A percentile compares a stretch with the other conserved stretches of the same genome.
Evolutionary conservation across 2,329 filamentous ascomycete genomes (phyloP).

Genomic region (Talaromyces sp.): DNA sequence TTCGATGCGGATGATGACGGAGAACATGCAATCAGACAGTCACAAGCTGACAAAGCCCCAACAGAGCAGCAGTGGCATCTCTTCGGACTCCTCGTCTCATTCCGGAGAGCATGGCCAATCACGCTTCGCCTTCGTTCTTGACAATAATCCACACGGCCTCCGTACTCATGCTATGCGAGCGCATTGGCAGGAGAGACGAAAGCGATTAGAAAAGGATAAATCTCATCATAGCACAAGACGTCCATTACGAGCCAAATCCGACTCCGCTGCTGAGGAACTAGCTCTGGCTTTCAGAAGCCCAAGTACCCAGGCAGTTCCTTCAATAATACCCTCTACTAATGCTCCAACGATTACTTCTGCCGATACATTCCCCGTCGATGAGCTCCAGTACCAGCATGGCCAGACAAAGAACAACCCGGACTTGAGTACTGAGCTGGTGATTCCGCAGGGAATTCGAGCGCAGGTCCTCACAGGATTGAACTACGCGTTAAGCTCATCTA

Average conservation of each 20-base stretch:
- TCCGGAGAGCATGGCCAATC: not conserved
- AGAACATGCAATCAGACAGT: not conserved
- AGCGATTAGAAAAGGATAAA: constrained; percentile 13
- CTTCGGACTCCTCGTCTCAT: not conserved
- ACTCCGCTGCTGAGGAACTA: not conserved
- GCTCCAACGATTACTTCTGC: not conserved
- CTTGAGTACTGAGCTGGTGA: not conserved
- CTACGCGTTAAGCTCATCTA: constrained; percentile 27
- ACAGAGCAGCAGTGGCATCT: not conserved
- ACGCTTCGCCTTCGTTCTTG: constrained; percentile 25
- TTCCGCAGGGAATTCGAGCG: not conserved
- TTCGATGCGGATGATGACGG: not conserved
- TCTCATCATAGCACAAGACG: not conserved
- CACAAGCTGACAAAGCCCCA: not conserved
- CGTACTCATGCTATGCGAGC: constrained; percentile 40
- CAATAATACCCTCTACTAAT: not conserved
- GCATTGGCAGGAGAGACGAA: constrained; percentile 34
- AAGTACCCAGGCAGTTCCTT: not conserved
- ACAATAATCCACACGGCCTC: constrained; percentile 21
- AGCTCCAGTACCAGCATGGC: not conserved
- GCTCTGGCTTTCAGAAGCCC: not conserved
- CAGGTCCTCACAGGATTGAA: constrained; percentile 28
- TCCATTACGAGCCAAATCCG: not conserved
- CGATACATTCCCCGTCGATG: not conserved
- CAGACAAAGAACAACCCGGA: not conserved